Conservation (phyloP, 2,329 filamentous ascomycete species). For the Ramularia collo-cygni region DNA sequence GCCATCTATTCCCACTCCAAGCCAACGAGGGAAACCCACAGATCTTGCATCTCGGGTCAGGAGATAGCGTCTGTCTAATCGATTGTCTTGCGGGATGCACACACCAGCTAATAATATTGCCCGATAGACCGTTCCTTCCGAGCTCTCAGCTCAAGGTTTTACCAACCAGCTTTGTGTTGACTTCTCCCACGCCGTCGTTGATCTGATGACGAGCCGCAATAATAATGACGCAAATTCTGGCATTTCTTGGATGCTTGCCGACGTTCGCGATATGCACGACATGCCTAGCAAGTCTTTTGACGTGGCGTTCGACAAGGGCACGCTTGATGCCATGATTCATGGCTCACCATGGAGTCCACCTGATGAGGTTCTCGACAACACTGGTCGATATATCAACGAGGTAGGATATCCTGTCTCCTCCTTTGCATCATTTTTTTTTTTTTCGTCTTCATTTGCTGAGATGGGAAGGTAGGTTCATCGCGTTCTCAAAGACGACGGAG, state of each 20-base stretch:
- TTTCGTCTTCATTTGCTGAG: neutral
- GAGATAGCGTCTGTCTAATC: slow-evolving; percentile 45
- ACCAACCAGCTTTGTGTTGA: slow-evolving; percentile 48
- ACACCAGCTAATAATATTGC: neutral
- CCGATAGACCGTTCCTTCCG: slow-evolving; percentile 44
- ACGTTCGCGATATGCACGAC: slow-evolving; percentile 46
- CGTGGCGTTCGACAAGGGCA: slow-evolving; percentile 44
- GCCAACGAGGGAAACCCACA: slow-evolving; percentile 30
- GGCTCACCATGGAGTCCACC: slow-evolving; percentile 28
- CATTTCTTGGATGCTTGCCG: slow-evolving; percentile 46
- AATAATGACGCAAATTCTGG: slow-evolving; percentile 32
- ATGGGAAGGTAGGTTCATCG: slow-evolving; percentile 18
- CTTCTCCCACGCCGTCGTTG: slow-evolving; percentile 49
- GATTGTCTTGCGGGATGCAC: too few species aligned
- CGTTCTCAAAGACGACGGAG: slow-evolving; percentile 25
- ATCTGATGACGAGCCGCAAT: slow-evolving; percentile 42
- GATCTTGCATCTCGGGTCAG: slow-evolving; percentile 52
- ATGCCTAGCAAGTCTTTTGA: slow-evolving; percentile 41
- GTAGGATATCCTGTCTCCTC: slow-evolving; percentile 8
- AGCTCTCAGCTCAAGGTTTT: slow-evolving; percentile 44
- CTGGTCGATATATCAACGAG: slow-evolving; percentile 21
- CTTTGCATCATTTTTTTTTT: too few species aligned
- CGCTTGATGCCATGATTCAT: slow-evolving; percentile 30
- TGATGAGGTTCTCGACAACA: slow-evolving; percentile 25
- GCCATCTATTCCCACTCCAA: slow-evolving; percentile 35